A percentile compares a stretch with the other conserved stretches of the same genome.
phyloP scores from a whole-genome alignment of 208 protist species.

The Paratrypanosoma confusum region DNA sequence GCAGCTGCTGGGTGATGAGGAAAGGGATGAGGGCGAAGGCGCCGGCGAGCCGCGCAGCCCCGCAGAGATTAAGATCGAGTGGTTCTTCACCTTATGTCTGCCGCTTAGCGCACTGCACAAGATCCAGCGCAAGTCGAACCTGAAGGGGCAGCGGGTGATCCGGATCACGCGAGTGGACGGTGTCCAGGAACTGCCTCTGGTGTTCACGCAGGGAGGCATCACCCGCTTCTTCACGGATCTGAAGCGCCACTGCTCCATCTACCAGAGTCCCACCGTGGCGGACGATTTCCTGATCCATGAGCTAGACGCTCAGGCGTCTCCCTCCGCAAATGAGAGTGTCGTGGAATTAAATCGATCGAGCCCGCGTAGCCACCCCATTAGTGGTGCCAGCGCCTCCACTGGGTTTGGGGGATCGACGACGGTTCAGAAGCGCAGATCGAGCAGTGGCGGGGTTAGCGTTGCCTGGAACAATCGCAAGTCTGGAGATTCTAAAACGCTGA shows the following conservation, averaged over 20 bases:
- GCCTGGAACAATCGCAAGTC: too few relatives aligned
- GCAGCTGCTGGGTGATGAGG: not conserved
- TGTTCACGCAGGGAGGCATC: slow-evolving; percentile 14
- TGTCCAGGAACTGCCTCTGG: not conserved
- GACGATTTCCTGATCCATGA: slow-evolving; percentile 23
- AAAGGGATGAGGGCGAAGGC: not conserved
- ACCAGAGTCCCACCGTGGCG: slow-evolving; percentile 3
- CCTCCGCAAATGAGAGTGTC: too few relatives aligned
- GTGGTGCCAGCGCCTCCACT: too few relatives aligned
- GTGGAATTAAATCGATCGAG: too few relatives aligned
- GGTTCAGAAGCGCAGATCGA: too few relatives aligned
- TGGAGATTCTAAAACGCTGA: too few relatives aligned
- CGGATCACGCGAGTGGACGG: slow-evolving; percentile 4
- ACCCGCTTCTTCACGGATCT: slow-evolving; percentile 15
- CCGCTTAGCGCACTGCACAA: slow-evolving; percentile 3
- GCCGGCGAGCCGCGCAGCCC: not conserved
- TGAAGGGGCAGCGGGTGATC: slow-evolving; percentile 3
- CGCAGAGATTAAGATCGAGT: slow-evolving; percentile 5
- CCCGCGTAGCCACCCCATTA: too few relatives aligned
- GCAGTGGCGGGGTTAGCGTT: too few relatives aligned
- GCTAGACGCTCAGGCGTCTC: not conserved
- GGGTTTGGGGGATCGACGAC: too few relatives aligned
- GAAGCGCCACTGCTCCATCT: slow-evolving; percentile 8
- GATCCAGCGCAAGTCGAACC: slow-evolving; percentile 4
- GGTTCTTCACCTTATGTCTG: slow-evolving; percentile 9